Base-by-base conservation (phyloP, 2,329 filamentous ascomycete genomes). In the Aspergillus sp. region DNA sequence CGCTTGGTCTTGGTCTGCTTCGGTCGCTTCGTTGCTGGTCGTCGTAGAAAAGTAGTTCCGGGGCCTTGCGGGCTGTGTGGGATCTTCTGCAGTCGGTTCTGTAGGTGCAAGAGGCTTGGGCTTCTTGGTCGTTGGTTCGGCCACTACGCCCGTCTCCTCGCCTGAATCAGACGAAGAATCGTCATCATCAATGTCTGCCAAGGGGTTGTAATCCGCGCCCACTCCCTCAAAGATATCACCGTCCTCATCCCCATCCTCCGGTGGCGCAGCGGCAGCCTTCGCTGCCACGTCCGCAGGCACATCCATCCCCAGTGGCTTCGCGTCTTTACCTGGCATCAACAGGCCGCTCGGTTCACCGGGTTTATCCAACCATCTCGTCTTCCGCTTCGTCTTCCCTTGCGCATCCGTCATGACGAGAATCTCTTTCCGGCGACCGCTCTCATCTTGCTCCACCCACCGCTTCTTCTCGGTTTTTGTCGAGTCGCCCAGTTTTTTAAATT, bases 201-300 rank as follows among this genome's bases (percentile, higher is more conserved):
- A 70, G 2, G 80, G 81, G 52, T 83, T 73, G 59, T 82, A 83
- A 41, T 77, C 76, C 4, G 71, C 73, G 2, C 79, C 80, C 2
- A 77, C 78, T 2, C 77, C 80, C 35, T 71, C 76, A 53, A 83
- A 84, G 42, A 84, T 83, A 57, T 83, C 79, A 29, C 77, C 77
- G 36, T 81, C 77, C 4, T 77, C 73, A 2, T 75, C 69, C 40
- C 69, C 62, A 2, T 75, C 69, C 40, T 69, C 62, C 19, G 52
- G 56, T 29, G 62, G 60, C 36, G 36, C 30, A 32, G 30, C 30
- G 6, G 30, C 30, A 41, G 59, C 58, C 47, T 61, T 66, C 2
- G 66, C 62, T 12, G 64, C 61, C 30, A 72, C 53, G 30, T 70
- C 69, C 6, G 64, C 68, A 4, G 74, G 71, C 2, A 76, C 66